Conservation (phyloP, 2,329 filamentous ascomycete species). For the Pseudocercospora fuligena region DNA sequence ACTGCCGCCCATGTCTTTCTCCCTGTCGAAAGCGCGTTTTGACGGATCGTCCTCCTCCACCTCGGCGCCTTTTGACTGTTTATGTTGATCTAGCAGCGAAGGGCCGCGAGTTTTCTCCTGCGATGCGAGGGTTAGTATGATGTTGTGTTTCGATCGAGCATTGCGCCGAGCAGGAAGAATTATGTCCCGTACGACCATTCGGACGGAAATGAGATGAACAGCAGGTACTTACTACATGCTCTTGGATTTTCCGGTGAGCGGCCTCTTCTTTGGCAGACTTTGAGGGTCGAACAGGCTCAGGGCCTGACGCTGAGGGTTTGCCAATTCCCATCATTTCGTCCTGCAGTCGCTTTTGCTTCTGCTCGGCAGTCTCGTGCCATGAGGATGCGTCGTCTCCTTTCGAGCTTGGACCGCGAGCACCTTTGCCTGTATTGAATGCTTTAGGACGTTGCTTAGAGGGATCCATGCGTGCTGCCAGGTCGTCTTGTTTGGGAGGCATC, state of each 20-base stretch:
- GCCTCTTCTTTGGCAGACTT: slow-evolving; percentile 26
- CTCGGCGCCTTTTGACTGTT: slow-evolving; percentile 55
- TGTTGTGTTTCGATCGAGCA: neutral
- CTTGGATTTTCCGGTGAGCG: slow-evolving; percentile 53
- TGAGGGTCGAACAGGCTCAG: slow-evolving; percentile 20
- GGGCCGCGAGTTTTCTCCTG: slow-evolving; percentile 48
- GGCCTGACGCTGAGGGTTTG: slow-evolving; percentile 47
- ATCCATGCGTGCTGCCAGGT: slow-evolving; percentile 67
- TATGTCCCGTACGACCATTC: neutral
- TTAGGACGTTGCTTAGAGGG: slow-evolving; percentile 81
- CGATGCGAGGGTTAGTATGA: slow-evolving; percentile 34
- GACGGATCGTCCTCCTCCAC: slow-evolving; percentile 80
- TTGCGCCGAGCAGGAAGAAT: neutral
- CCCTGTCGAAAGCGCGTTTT: slow-evolving; percentile 82
- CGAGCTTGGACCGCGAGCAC: slow-evolving; percentile 50
- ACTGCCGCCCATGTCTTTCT: slow-evolving; percentile 89
- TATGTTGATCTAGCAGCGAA: slow-evolving; percentile 54
- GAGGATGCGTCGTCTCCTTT: slow-evolving; percentile 59
- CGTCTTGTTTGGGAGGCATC: slow-evolving; percentile 55
- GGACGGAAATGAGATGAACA: neutral
- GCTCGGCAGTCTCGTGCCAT: slow-evolving; percentile 90
- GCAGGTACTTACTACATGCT: slow-evolving; percentile 62
- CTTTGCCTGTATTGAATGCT: slow-evolving; percentile 77
- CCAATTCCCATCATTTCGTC: slow-evolving; percentile 80
- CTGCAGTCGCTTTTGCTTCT: slow-evolving; percentile 79